Percentiles rank a stretch among this genome's conserved stretches.
These are phyloP conservation scores for Penicillium brevicompactum DNA, from an alignment of 2,329 filamentous ascomycete species.

Conservation along the genomic window DNA sequence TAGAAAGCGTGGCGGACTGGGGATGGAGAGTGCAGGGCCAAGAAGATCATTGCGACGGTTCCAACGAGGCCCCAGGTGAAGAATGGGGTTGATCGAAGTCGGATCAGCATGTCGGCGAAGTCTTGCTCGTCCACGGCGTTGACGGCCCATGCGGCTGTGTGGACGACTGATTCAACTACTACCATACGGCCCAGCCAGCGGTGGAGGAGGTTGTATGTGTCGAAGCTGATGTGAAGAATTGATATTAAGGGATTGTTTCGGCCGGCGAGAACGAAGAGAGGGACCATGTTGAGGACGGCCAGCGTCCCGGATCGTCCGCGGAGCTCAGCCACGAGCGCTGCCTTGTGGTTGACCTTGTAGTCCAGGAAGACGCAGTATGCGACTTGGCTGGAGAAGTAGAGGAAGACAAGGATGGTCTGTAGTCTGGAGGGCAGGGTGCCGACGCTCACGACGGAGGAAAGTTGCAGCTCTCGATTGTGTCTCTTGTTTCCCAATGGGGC, in stretches of 20 bases:
- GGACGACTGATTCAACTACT: conserved; percentile 69
- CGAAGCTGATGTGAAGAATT: conserved; percentile 84
- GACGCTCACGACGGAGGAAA: conserved; percentile 68
- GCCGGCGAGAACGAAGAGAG: conserved; percentile 82
- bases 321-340: conserved; percentile 73
- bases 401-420: conserved; percentile 68
- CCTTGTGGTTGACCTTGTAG: conserved; percentile 45
- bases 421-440: conserved; percentile 80
- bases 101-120: conserved; percentile 35
- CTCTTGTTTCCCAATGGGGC: conserved; percentile 73
- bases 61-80: conserved; percentile 51
- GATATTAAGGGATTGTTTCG: conserved; percentile 91
- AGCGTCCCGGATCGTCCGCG: conserved; percentile 84
- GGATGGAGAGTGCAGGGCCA: conserved; percentile 52
- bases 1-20: conserved; percentile 92
- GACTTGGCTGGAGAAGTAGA: conserved; percentile 73
- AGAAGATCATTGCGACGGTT: conserved; percentile 41
- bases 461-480: conserved; percentile 73
- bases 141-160: conserved; percentile 75
- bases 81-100: conserved; percentile 42
- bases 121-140: conserved; percentile 57
- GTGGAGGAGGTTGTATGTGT: conserved; percentile 91
- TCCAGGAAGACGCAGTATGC: conserved; percentile 65
- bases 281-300: conserved; percentile 86
- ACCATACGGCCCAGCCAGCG: conserved; percentile 80